phyloP scores from a whole-genome alignment of 345 rosid genomes.

The Camelina sativa region DNA sequence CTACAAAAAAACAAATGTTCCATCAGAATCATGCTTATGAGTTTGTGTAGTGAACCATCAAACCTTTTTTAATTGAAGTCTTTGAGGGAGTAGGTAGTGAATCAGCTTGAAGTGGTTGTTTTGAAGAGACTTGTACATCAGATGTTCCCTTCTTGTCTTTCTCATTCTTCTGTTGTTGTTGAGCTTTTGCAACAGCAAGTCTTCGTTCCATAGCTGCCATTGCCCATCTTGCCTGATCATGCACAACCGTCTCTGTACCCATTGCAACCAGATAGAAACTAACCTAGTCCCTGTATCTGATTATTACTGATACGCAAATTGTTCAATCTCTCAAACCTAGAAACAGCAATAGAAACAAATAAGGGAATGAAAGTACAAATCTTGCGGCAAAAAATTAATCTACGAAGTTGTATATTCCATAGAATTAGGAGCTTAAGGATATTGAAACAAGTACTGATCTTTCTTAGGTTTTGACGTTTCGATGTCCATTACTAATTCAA shows the following conservation, averaged over 20 bases:
- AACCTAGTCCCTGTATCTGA: slow-evolving; percentile 13
- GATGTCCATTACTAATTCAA: not conserved
- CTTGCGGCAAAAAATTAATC: slow-evolving; percentile 17
- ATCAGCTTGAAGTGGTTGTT: slow-evolving; percentile 33
- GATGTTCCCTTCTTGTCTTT: slow-evolving; percentile 37
- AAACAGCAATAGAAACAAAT: not conserved
- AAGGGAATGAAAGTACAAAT: slow-evolving; percentile 2
- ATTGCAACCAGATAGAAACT: slow-evolving; percentile 25
- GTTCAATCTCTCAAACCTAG: not conserved
- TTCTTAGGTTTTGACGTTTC: not conserved
- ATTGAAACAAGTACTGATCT: not conserved
- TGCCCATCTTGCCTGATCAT: slow-evolving; percentile 55
- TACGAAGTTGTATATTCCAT: not conserved
- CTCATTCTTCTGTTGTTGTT: slow-evolving; percentile 54
- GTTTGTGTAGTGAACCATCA: slow-evolving; percentile 1
- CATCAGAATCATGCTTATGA: slow-evolving; percentile 2
- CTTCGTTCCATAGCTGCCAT: slow-evolving; percentile 68
- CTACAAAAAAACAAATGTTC: slow-evolving; percentile 41
- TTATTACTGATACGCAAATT: slow-evolving; percentile 16
- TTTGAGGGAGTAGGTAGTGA: slow-evolving; percentile 37
- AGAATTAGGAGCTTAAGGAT: not conserved
- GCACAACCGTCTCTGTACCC: slow-evolving; percentile 32
- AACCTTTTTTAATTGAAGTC: slow-evolving; percentile 48
- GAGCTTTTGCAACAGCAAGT: slow-evolving; percentile 61
- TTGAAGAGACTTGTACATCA: slow-evolving; percentile 15